Base-by-base conservation (phyloP, 2,329 filamentous ascomycete genomes). In the Cordyceps cicadae region DNA sequence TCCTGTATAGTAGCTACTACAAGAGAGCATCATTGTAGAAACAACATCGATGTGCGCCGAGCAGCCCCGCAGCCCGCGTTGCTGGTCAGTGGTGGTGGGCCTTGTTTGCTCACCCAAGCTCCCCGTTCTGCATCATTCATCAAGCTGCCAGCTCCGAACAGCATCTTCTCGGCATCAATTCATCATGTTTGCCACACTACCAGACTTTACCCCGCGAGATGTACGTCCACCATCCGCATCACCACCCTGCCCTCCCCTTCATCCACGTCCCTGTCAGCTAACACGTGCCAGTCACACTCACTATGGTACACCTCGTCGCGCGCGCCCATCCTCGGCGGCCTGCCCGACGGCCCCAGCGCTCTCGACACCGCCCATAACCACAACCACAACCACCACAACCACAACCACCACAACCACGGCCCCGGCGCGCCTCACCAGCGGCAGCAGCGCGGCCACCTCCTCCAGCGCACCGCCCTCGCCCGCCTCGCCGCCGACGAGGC, bases 401-500 rank as follows among this genome's bases (percentile, higher is more conserved):
- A 57, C 11, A 64, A 66, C 65, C 70, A 69, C 62, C 45, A 57
- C 65, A 70, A 69, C 62, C 45, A 57, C 11, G 32, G 29, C 14
- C 45, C 54, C 14, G 37, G 17, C 37, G 24, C 15, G 64, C 29
- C 29, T 29, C 64, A 46, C 4, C 56, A 59, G 39, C 49, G 49
- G 54, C 56, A 32, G 39, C 54, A 50, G 32, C 48, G 71, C 68
- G 72, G 77, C 59, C 77, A 80, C 64, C 66, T 80, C 61, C 73
- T 83, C 63, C 77, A 86, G 70, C 76, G 82, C 66, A 81, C 87
- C 29, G 79, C 82, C 2, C 84, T 96, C 3, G 83, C 87, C 11
- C 80, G 87, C 2, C 83, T 96, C 12, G 80, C 83, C 29, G 77
- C 84, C 48, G 93, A 97, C 70, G 94, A 97, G 75, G 82, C 86